Evolutionary conservation across 2,329 filamentous ascomycete genomes (phyloP).

Genomic region (Sarocladiaceae sp.): DNA sequence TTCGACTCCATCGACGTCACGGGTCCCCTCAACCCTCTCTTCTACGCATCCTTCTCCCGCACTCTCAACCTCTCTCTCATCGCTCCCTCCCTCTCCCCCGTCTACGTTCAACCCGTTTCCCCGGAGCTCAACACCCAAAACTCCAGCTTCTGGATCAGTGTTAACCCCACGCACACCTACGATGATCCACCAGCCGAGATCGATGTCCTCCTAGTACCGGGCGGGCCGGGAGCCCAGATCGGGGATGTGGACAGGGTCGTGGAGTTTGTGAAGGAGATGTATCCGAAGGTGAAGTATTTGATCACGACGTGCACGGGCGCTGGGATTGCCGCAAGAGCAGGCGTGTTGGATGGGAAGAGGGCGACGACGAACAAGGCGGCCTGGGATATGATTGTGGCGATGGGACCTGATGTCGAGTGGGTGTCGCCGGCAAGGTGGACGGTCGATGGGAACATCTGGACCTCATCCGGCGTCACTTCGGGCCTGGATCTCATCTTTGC

Average conservation of each 20-base stretch:
- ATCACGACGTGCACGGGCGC: conserved; percentile 64
- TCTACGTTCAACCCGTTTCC: conserved; percentile 24
- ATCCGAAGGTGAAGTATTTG: conserved; percentile 41
- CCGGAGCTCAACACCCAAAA: conserved; percentile 24
- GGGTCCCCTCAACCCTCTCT: conserved; percentile 39
- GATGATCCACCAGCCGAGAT: conserved; percentile 32
- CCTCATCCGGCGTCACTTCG: conserved; percentile 31
- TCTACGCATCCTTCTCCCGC: conserved; percentile 29
- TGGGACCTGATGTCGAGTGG: conserved; percentile 51
- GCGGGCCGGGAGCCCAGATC: conserved; percentile 36
- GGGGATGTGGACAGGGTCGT: conserved; percentile 33
- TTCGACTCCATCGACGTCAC: conserved; percentile 41
- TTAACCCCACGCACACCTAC: conserved; percentile 46
- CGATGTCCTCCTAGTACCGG: conserved; percentile 59
- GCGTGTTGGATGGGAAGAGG: conserved; percentile 50
- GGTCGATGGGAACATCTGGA: conserved; percentile 60
- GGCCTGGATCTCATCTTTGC: conserved; percentile 30
- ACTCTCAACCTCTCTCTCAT: conserved; percentile 35
- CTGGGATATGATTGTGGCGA: conserved; percentile 41
- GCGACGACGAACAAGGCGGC: conserved; percentile 63
- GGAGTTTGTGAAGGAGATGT: conserved; percentile 23
- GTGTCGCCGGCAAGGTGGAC: conserved; percentile 57
- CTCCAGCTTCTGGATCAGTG: conserved; percentile 27
- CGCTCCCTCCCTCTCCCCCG: conserved; percentile 32
- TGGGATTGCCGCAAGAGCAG: conserved; percentile 49